Evolutionary conservation across 1,284 basidiomycete genomes (phyloP).

Genomic region (Rhodofomes roseus): DNA sequence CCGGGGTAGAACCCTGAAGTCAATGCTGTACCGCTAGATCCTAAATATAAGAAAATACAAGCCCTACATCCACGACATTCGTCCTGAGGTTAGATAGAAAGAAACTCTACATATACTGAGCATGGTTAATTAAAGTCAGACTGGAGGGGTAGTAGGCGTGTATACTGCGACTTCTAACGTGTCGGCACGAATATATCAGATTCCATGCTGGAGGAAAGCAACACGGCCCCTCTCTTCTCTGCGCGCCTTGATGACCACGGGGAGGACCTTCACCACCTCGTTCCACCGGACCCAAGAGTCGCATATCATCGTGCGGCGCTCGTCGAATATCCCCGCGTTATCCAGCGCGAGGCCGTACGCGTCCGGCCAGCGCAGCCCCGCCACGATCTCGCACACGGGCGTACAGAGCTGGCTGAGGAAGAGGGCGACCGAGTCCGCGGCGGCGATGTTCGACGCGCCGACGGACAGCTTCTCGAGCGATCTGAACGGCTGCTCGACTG

Average conservation of each 20-base stretch:
- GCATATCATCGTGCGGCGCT: slow-evolving; percentile 16
- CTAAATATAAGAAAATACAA: too few relatives aligned
- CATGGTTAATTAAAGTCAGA: too few relatives aligned
- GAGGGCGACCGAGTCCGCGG: slow-evolving; percentile 40
- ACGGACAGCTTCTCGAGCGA: slow-evolving; percentile 40
- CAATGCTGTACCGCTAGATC: too few relatives aligned
- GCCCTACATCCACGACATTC: too few relatives aligned
- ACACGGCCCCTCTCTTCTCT: slow-evolving; percentile 33
- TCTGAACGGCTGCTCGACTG: slow-evolving; percentile 30
- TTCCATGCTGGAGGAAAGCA: slow-evolving; percentile 32
- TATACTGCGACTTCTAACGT: too few relatives aligned
- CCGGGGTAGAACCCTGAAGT: too few relatives aligned
- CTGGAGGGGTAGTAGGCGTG: too few relatives aligned
- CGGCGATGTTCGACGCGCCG: slow-evolving; percentile 45
- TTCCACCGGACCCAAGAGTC: slow-evolving; percentile 22
- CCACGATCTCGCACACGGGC: slow-evolving; percentile 36
- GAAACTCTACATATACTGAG: too few relatives aligned
- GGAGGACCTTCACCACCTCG: slow-evolving; percentile 24
- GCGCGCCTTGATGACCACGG: slow-evolving; percentile 22
- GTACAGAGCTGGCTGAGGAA: slow-evolving; percentile 50
- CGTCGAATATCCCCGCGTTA: slow-evolving; percentile 20
- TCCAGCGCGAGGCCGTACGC: slow-evolving; percentile 27
- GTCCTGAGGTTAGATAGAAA: too few relatives aligned
- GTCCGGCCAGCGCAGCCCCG: slow-evolving; percentile 30
- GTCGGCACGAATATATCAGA: too few relatives aligned